Conservation (phyloP, 495 filamentous ascomycete genomes). For the Monascus purpureus region DNA sequence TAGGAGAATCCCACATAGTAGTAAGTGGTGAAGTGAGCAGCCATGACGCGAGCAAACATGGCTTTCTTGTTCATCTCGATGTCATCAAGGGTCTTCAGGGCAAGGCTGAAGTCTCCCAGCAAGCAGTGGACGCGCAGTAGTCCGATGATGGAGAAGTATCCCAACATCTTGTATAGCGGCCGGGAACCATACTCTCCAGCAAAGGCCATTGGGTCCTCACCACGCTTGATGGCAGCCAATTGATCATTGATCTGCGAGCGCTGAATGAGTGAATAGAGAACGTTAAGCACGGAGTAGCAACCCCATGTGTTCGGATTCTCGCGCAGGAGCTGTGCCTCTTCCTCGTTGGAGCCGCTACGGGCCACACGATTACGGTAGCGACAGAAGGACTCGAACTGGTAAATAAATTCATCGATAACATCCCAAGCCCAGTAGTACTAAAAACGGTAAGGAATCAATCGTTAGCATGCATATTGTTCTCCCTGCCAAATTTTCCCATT, state of each 20-base stretch:
- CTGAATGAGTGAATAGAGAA: conserved; percentile 97
- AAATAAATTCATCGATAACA: conserved; percentile 99
- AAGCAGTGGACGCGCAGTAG: conserved; percentile 92
- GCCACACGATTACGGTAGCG: conserved; percentile 87
- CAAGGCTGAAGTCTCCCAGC: conserved; percentile 93
- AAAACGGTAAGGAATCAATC: conserved; percentile 6
- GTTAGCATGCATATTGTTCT: too few relatives aligned
- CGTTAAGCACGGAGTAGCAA: conserved; percentile 98
- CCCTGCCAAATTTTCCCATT: too few relatives aligned
- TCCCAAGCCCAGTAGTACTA: conserved; percentile 99
- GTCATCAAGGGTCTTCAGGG: conserved; percentile 95
- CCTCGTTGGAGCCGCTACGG: conserved; percentile 67
- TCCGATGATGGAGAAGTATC: conserved; percentile 98
- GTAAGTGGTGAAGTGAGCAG: conserved; percentile 98
- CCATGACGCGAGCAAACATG: conserved; percentile 99
- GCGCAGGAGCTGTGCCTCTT: conserved; percentile 78
- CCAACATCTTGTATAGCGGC: conserved; percentile 91
- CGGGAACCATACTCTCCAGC: conserved; percentile 91
- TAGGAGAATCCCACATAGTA: conserved; percentile 99
- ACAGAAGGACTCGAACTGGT: conserved; percentile 99
- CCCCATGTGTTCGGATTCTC: conserved; percentile 99
- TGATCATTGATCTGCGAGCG: conserved; percentile 96
- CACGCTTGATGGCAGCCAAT: conserved; percentile 82
- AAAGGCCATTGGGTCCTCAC: conserved; percentile 69
- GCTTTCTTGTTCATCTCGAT: conserved; percentile 99